Base-by-base conservation (phyloP, 2,329 filamentous ascomycete species). In the Cercospora nicotianae region DNA sequence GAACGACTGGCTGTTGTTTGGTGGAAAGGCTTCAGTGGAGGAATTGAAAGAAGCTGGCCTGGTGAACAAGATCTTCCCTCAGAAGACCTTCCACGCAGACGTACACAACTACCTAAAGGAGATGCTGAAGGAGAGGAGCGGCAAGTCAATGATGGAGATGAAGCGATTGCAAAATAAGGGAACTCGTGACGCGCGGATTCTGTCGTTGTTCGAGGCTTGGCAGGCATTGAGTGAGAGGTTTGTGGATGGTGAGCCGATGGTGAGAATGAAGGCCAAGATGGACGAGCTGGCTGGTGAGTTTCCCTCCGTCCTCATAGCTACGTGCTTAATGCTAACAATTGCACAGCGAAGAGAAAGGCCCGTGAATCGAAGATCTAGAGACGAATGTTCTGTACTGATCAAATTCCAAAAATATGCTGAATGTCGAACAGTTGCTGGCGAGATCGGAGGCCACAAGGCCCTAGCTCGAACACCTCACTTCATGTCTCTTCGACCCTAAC, bases 221-320 rank as follows among this genome's bases (percentile, higher is more conserved):
- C 61, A 75, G 57, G 74, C 74, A 33, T 59, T 75, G 53, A 63
- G 65, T 16, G 74, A 75, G 69, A 68, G 69, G 63, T 75, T 75
- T 60, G 74, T 75, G n/a, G 71, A 74, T 26, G 74, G 74, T 3
- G 74, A 75, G 69, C 74, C 74, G 8, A 67, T 69, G 68, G 42
- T 68, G 63, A 72, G 74, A 65, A 75, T 75, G 74, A 70, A 67
- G 64, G 74, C 74, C 23, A 75, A 75, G 70, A 74, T 72, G 72
- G 66, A 74, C 8, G 74, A 75, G 63, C 64, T 75, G 51, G 70
- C 67, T 13, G 73, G 73, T 74, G 65, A 72, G 72, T 72, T 8
- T 60, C 3, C n/a, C n/a, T 23, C 30, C 10, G 28, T 8, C 12
- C 5, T 18, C 26, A 36, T 1, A 16, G 6, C 36, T 10, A 31